Percentiles rank a stretch among this genome's conserved stretches.
phyloP scores from a whole-genome alignment of 176 grass and related monocot genomes.

The Pontederia paniculata region DNA sequence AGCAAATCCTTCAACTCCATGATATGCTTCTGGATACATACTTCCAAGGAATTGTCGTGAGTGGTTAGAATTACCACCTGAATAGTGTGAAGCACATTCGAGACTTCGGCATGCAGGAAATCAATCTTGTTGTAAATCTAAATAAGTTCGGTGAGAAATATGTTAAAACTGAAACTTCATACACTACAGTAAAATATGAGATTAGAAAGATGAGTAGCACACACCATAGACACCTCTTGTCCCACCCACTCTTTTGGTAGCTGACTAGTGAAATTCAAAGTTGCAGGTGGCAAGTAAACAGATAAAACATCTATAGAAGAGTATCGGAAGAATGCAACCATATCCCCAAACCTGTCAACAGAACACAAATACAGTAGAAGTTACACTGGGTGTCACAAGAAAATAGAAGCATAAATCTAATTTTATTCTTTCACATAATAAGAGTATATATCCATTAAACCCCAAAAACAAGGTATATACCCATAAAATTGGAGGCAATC shows the following conservation, averaged over 20 bases:
- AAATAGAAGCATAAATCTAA: not conserved
- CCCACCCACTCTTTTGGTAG: slow-evolving; percentile 51
- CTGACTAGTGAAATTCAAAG: slow-evolving; percentile 43
- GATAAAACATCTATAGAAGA: slow-evolving; percentile 52
- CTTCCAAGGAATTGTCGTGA: slow-evolving; percentile 33
- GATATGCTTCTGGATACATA: slow-evolving; percentile 37
- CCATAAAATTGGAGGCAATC: slow-evolving; percentile 80
- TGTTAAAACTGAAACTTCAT: not conserved
- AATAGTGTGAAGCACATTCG: slow-evolving; percentile 32
- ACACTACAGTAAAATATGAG: slow-evolving; percentile 2
- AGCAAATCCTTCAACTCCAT: slow-evolving; percentile 55
- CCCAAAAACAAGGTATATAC: not conserved
- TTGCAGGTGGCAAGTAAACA: slow-evolving; percentile 50
- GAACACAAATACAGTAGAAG: slow-evolving; percentile 18
- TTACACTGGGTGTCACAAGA: not conserved
- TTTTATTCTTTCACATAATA: slow-evolving; percentile 9
- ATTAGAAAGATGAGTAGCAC: slow-evolving; percentile 7
- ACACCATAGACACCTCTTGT: slow-evolving; percentile 59
- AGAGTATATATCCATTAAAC: slow-evolving; percentile 10
- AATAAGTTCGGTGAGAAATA: slow-evolving; percentile 16
- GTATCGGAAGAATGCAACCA: slow-evolving; percentile 74
- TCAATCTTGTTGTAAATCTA: slow-evolving; percentile 51
- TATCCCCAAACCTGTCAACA: slow-evolving; percentile 64
- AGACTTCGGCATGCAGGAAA: slow-evolving; percentile 59
- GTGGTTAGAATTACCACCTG: slow-evolving; percentile 30